Base-by-base conservation (phyloP, 2,329 filamentous ascomycete genomes). In the Lachnellula arida region DNA sequence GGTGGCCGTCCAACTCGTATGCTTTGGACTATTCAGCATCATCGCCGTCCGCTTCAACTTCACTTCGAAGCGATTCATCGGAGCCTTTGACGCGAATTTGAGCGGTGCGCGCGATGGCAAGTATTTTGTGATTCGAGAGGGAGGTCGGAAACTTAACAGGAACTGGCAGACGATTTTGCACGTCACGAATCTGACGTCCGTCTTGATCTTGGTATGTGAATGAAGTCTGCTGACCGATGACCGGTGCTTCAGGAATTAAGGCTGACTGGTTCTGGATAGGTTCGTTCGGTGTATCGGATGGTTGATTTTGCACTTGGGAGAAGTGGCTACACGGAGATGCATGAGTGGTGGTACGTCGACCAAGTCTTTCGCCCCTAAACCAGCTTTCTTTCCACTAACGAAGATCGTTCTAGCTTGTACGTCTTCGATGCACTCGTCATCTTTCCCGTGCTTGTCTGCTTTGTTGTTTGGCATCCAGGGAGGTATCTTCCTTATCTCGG, bases 1-100 rank as follows among this genome's bases (percentile, higher is more conserved):
- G n/a, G 72, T 76, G 6, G 68, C 67, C n/a, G 56, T 76, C 1
- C 76, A 79, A 55, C 68, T 80, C 12, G 63, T 61, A 0, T 76
- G 73, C 1, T 79, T 79, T 55, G 75, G 76, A 0, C 65, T 79
- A 2, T 79, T 79, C 54, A 71, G 70, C 4, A 54, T 79, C 25
- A 66, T 77, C 5, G 75, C 76, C 0, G 66, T 72, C 3, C 72
- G 76, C 6, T 79, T 79, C 61, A 74, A 78, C 59, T 76, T 77
- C 52, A 74, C 72, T 4, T 75, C 74, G 1, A 72, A 69, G 54
- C 65, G 64, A 23, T 76, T 76, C 60, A 61, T 60, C 5, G 58
- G 62, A 6, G 58, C 59, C 11, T 64, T 72, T 8, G 58, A 67
- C 17, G 59, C 71, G 54, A 63, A 69, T 23, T 62, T 70, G 37